Conservation (phyloP, 306 rosid genomes). For the Citrullus amarus region DNA sequence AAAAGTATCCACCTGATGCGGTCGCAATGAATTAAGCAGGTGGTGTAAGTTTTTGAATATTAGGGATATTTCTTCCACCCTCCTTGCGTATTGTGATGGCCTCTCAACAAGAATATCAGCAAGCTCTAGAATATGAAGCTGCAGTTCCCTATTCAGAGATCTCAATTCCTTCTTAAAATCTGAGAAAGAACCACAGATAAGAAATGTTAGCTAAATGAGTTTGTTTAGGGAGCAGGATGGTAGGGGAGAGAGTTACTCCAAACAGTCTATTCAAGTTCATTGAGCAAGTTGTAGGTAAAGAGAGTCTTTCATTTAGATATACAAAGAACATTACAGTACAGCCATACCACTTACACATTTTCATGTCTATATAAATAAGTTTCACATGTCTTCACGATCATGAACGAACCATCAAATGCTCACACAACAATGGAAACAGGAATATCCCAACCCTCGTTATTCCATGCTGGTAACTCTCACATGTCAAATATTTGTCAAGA, state of each 20-base stretch:
- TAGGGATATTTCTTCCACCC: constrained; percentile 92
- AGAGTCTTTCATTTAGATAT: neutral
- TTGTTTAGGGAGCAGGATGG: neutral
- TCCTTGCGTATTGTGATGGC: constrained; percentile 91
- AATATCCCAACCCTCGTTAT: neutral
- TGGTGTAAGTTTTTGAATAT: constrained; percentile 86
- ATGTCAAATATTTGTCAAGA: neutral
- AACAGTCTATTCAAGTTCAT: neutral
- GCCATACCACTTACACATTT: neutral
- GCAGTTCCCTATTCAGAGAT: constrained; percentile 74
- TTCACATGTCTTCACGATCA: neutral
- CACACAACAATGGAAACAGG: neutral
- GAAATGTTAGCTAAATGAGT: neutral
- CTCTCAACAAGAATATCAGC: constrained; percentile 89
- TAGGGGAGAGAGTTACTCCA: neutral
- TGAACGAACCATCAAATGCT: neutral
- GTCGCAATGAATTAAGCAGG: constrained; percentile 80
- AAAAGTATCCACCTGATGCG: constrained; percentile 52
- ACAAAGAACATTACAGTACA: neutral
- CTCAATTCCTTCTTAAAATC: constrained; percentile 90
- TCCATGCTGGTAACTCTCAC: neutral
- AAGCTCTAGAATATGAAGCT: constrained; percentile 77
- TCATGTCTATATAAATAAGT: neutral
- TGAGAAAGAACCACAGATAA: constrained; percentile 12
- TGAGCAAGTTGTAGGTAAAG: neutral